Evolutionary conservation across 495 filamentous ascomycete genomes (phyloP), one percentile per base, ranked within the genome.

Genomic region (Aspergillus bridgeri): DNA sequence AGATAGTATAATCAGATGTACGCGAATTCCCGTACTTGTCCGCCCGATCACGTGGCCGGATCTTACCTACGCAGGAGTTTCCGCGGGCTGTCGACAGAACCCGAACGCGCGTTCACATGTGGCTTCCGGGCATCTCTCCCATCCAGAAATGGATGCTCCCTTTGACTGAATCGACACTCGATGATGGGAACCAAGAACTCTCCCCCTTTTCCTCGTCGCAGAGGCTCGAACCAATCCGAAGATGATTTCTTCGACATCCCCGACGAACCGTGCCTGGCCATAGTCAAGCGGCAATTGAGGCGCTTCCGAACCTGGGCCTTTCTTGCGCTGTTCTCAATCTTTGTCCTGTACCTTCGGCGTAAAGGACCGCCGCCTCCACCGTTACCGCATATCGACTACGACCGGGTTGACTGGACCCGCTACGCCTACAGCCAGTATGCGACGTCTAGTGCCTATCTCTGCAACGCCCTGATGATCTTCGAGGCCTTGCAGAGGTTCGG

Each of bases 391-490:
- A 67, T 79, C 11, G 60, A 76, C 47, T 78, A 74, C 54, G 69
- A 75, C 51, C 60, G 60, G 47, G 70, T 79, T 8, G 75, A 88
- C 55, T 89, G 85, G 84, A 80, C 81, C 19, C 76, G 74, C 27
- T 88, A 78, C 59, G 89, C 88, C 24, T 91, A 91, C 62, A 81
- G 79, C 9, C 83, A 85, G 67, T 92, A 91, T 72, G 89, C 86
- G 19, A 89, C 87, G 15, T 81, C 80, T 43, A 78, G 76, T 53
- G 75, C 81, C 3, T 88, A 89, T 67, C 79, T 92, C 3, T 92
- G 89, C 72, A 91, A 90, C 65, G 83, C 84, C 2, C 66, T 92
- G 52, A 88, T 92, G 87, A 75, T 91, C 6, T 86, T 92, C 59
- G 86, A 88, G 61, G 74, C 79, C 18, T 60, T 91, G 49, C 63